Conservation (phyloP, 352 stramenopile genomes). For the Phytophthora chlamydospora region DNA sequence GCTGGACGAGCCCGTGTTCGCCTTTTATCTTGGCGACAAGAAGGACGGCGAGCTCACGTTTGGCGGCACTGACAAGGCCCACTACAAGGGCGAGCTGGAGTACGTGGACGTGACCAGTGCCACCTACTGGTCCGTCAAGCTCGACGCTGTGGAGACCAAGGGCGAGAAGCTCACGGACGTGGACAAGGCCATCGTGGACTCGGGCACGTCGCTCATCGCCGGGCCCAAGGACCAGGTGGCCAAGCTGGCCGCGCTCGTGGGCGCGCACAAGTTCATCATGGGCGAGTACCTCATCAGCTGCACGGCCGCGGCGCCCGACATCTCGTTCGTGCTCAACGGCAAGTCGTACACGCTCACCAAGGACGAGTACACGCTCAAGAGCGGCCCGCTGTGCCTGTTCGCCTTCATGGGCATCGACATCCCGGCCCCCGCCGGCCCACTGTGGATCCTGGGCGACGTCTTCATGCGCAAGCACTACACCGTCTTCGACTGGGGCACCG, state of each 20-base stretch:
- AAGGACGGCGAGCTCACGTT: conserved; percentile 84
- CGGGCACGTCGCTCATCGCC: conserved; percentile 95
- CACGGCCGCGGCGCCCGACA: conserved; percentile 84
- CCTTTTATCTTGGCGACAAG: conserved; percentile 95
- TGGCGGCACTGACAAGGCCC: conserved; percentile 79
- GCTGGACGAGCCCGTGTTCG: conserved; percentile 93
- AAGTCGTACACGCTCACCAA: conserved; percentile 92
- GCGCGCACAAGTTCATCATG: conserved; percentile 92
- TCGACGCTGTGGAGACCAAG: conserved; percentile 73
- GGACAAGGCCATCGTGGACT: conserved; percentile 94
- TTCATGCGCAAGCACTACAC: conserved; percentile 97
- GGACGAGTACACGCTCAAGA: conserved; percentile 94
- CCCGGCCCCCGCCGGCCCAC: conserved; percentile 65
- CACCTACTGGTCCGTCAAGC: conserved; percentile 77
- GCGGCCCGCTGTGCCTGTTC: conserved; percentile 92
- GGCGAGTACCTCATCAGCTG: conserved; percentile 97
- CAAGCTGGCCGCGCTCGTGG: conserved; percentile 83
- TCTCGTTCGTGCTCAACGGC: conserved; percentile 93
- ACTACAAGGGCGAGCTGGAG: conserved; percentile 94
- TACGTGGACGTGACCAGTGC: conserved; percentile 86
- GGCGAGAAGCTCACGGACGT: conserved; percentile 60
- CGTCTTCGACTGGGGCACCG: conserved; percentile 91
- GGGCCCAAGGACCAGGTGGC: conserved; percentile 91
- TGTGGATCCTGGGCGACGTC: conserved; percentile 93
- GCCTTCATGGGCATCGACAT: conserved; percentile 97